Evolutionary conservation across 2,329 filamentous ascomycete genomes (phyloP).

Genomic region (Ophiostoma sp.): DNA sequence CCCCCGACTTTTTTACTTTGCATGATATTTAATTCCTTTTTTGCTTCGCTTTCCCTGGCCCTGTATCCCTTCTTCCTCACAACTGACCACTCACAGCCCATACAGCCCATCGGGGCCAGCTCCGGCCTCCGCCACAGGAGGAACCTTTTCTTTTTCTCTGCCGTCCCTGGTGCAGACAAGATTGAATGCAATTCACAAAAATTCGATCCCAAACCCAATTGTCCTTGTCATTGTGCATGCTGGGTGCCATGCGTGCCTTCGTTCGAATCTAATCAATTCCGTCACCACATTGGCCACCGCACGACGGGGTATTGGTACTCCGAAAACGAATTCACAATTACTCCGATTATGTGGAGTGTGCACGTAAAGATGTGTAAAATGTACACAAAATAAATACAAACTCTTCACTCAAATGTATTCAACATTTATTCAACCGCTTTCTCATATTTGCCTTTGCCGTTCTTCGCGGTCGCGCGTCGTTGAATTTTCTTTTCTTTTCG

Average conservation of each 20-base stretch:
- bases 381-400: not conserved
- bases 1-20: not conserved
- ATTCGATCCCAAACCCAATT: not conserved
- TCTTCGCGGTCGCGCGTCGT: no score
- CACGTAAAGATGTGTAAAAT: not conserved
- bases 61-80: not conserved
- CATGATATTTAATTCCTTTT: not conserved
- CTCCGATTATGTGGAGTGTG: no score
- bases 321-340: not conserved
- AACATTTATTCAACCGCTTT: not conserved
- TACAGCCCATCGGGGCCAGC: not conserved
- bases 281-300: not conserved
- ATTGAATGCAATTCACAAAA: not conserved
- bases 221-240: not conserved
- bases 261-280: not conserved
- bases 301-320: not conserved
- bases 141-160: not conserved
- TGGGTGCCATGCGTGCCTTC: not conserved
- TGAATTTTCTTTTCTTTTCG: no score
- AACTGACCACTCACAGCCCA: not conserved
- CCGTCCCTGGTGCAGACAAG: not conserved
- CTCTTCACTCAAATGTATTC: not conserved
- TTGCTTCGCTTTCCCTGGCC: not conserved
- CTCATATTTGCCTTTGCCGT: not conserved
- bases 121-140: slow-evolving; percentile 1